A percentile compares a stretch with the other conserved stretches of the same genome.
These are phyloP conservation scores for Saccharomycopsis sp. DNA, from an alignment of 805 yeast genomes.

Conservation along the genomic window DNA sequence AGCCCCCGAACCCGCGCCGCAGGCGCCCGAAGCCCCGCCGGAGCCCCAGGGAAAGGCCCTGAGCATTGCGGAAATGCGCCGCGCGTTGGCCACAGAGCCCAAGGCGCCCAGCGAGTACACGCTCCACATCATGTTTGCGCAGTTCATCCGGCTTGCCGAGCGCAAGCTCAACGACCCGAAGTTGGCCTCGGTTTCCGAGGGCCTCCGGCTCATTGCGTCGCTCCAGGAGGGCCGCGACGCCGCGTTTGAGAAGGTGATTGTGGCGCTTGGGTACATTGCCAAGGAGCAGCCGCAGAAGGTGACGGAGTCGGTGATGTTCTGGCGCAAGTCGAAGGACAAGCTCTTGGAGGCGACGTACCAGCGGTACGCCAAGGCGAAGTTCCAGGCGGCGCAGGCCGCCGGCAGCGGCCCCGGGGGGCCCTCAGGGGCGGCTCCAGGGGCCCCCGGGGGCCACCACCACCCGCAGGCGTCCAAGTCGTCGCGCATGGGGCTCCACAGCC, in stretches of 20 bases:
- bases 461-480: slow-evolving; percentile 1
- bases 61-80: slow-evolving; percentile 24
- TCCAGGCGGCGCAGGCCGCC: background rate
- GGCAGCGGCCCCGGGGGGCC: too few relatives aligned
- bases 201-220: slow-evolving; percentile 44
- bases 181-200: background rate
- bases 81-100: slow-evolving; percentile 43
- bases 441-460: too few relatives aligned
- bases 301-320: slow-evolving; percentile 95
- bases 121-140: slow-evolving; percentile 87
- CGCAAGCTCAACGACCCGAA: slow-evolving; percentile 53
- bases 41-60: background rate
- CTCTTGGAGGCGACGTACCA: slow-evolving; percentile 11
- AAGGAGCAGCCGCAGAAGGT: slow-evolving; percentile 88
- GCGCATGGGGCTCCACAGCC: slow-evolving; percentile 17
- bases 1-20: too few relatives aligned
- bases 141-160: slow-evolving; percentile 92
- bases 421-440: too few relatives aligned
- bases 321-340: slow-evolving; percentile 93
- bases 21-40: background rate
- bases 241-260: slow-evolving; percentile 76
- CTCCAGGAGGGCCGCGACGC: slow-evolving; percentile 84
- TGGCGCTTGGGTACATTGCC: slow-evolving; percentile 86
- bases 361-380: slow-evolving; percentile 5
- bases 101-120: slow-evolving; percentile 86